Evolutionary conservation across 805 yeast genomes (phyloP), one percentile per base, ranked within the genome.

Genomic region (Ascoidea asiatica): DNA sequence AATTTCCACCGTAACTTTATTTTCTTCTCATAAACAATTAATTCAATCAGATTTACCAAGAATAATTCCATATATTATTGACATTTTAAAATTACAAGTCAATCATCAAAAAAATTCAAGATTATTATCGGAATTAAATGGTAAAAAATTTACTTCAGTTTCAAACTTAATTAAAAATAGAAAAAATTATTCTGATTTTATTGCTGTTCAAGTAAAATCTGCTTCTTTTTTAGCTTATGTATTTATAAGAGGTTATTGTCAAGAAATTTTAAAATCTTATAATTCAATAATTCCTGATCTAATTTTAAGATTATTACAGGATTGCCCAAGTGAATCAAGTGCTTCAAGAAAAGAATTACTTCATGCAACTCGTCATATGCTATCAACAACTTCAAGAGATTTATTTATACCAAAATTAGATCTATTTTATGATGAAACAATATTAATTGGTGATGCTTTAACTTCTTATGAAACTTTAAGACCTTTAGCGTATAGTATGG

Each of bases 191-290:
- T 83, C 92, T 48, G 97, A 92, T 54, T 86, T 92, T 54, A 79
- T 90, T 15, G 65, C 86, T 21, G 88, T 95, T 21, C 99, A 92
- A 62, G 95, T 94, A 38, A 92, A 92, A 59, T 95, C 97, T 1
- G 90, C 95, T 38, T 87, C 96, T 0, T 90, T 92, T 53, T 65
- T 92, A 54, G 97, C 97, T 0, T 92, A 89, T 59, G 87, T 89
- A 1, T 81, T 83, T 51, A 79, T 94, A 38, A 74, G 97, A 48
- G 87, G 94, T 17, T 83, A 79, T 55, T 79, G 95, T 2, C 73
- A 77, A 35, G 78, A 77, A 37, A 69, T 81, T 44, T 60, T 83
- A 48, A 70, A 70, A 47, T 62, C 62, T 37, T 74, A 77, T 51
- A 74, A 78, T 36, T 66, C 65, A 4, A 70, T 75, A 37, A 86